Evolutionary conservation across 768 basidiomycete genomes (phyloP), one percentile per base, ranked within the genome.

Genomic region (Mycena galopus): DNA sequence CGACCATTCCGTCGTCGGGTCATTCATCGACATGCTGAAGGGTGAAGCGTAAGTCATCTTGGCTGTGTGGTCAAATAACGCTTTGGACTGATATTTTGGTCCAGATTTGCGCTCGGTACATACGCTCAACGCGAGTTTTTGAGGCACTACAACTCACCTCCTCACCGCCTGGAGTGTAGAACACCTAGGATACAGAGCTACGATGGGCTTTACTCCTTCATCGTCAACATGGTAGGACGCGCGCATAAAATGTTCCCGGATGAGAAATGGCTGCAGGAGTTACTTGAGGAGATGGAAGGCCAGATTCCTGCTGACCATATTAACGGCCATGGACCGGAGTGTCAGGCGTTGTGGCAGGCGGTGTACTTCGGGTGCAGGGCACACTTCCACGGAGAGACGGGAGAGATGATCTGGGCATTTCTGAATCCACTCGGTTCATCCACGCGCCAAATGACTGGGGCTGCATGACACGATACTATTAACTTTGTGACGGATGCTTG

Each of bases 381-480:
- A 6, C 58, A 60, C 17, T 60, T 60, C 37, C 58, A 60, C 23
- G 25, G 58, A 8, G 58, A 60, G 58, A 60, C 37, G 4, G 58
- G 29, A 10, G 44, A 47, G 10, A 10, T 47, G 6, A 21, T n/a
- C 6, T 47, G 44, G 44, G 44, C 44, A 6, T 47, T 47, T 21
- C 19, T 47, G 44, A 47, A 47, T n/a, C 21, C 21, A 0, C 44
- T 47, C 21, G 44, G 44, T n/a, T 47, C 44, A 2, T 47, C 44
- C 3, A 47, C 19, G 44, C 44, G 44, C 21, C 44, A 47, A 47
- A 47, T 47, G 44, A 47, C 44, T 47, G 44, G 44, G 21, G 44
- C 6, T 21, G 19, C 44, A 2, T 21, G 21, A 4, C 44, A 47
- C 19, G 44, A 47, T 7, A 47, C 10, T 21, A 47, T 47, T 10